Evolutionary conservation across 371 early-diverging fungal species (phyloP).

Genomic region (Syncephalastrum sp.): DNA sequence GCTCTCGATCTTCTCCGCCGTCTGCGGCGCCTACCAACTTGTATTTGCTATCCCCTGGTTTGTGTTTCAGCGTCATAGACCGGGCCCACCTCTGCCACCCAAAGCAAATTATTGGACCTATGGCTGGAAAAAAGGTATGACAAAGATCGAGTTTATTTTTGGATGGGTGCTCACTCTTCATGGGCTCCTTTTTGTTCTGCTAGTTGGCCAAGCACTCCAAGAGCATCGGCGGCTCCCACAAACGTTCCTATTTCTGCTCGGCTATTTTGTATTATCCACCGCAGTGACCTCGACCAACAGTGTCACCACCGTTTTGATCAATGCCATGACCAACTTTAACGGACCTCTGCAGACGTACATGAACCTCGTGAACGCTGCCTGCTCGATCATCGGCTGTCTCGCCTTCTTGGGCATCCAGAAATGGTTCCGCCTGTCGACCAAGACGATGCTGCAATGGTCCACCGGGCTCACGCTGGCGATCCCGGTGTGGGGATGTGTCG

Average conservation of each 20-base stretch:
- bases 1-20: slow-evolving; percentile 27
- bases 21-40: slow-evolving; percentile 38
- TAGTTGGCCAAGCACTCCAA: slow-evolving; percentile 30
- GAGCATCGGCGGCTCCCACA: slow-evolving; percentile 45
- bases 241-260: slow-evolving; percentile 33
- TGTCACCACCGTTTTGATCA: slow-evolving; percentile 29
- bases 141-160: neutral
- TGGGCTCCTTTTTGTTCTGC: too few relatives aligned
- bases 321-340: slow-evolving; percentile 31
- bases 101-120: slow-evolving; percentile 29
- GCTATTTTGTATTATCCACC: slow-evolving; percentile 43
- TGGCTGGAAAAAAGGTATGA: slow-evolving; percentile 33
- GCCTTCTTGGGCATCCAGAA: slow-evolving; percentile 35
- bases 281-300: slow-evolving; percentile 43
- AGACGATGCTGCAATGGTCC: slow-evolving; percentile 32
- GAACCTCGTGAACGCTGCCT: slow-evolving; percentile 26
- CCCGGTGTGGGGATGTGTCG: slow-evolving; percentile 43
- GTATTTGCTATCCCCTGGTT: slow-evolving; percentile 43
- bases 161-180: too few relatives aligned
- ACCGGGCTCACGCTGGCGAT: slow-evolving; percentile 23
- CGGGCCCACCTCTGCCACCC: slow-evolving; percentile 29
- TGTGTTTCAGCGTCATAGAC: slow-evolving; percentile 26
- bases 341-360: slow-evolving; percentile 29
- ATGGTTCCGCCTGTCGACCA: slow-evolving; percentile 26
- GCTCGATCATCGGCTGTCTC: slow-evolving; percentile 42